Percentiles rank a stretch among this genome's conserved stretches.
Conservation (phyloP, 768 basidiomycete genomes). For the Lactifluus pinguis region DNA sequence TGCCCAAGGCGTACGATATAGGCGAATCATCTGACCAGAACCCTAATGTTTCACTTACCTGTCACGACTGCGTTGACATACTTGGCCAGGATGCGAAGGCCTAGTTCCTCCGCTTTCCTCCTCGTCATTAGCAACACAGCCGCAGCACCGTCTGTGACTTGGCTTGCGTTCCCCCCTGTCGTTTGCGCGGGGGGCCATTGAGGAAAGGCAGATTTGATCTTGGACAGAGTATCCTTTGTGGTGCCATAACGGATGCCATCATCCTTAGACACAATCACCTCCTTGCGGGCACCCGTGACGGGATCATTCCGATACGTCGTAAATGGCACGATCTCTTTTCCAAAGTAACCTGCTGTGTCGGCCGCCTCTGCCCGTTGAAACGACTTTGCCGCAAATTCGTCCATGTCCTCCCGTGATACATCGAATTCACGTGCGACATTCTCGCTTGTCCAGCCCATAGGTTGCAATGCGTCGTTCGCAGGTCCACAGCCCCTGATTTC, state of each 20-base stretch:
- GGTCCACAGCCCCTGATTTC: constrained; percentile 45
- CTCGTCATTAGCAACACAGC: constrained; percentile 76
- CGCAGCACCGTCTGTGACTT: constrained; percentile 79
- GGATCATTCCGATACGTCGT: constrained; percentile 53
- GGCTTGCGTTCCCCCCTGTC: constrained; percentile 82
- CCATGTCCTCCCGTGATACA: constrained; percentile 67
- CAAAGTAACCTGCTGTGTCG: constrained; percentile 55
- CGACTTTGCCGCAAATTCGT: constrained; percentile 62
- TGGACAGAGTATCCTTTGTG: constrained; percentile 52
- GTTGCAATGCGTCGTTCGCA: constrained; percentile 53
- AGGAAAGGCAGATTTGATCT: constrained; percentile 69
- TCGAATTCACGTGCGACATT: constrained; percentile 72
- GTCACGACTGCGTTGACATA: constrained; percentile 63
- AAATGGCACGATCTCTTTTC: constrained; percentile 67
- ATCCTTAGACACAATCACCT: constrained; percentile 54
- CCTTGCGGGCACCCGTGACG: constrained; percentile 41
- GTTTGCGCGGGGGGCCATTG: constrained; percentile 69
- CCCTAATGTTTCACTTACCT: constrained; percentile 31
- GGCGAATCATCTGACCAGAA: not conserved
- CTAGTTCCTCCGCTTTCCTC: constrained; percentile 66
- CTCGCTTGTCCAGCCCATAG: constrained; percentile 89
- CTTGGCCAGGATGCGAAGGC: constrained; percentile 67
- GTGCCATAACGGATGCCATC: constrained; percentile 75
- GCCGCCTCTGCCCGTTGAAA: constrained; percentile 75
- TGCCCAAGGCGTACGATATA: constrained; percentile 16